A percentile compares a stretch with the other conserved stretches of the same genome.
Conservation (phyloP, 2,329 filamentous ascomycete species). For the Colletotrichum sp. region DNA sequence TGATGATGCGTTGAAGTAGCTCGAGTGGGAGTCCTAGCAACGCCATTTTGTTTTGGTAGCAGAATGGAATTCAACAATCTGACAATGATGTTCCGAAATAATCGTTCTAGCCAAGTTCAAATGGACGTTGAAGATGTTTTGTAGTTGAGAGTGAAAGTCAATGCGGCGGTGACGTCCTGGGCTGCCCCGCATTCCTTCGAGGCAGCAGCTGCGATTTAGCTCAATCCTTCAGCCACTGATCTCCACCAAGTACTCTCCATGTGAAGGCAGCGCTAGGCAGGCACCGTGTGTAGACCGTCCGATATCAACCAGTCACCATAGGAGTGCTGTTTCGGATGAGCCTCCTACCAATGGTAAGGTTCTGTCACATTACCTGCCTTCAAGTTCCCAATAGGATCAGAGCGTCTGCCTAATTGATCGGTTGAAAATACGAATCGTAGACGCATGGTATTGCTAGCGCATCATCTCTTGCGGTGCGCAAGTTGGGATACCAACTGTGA, state of each 20-base stretch:
- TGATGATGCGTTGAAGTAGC: neutral
- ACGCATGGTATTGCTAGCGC: neutral
- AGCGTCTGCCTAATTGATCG: neutral
- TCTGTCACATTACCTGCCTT: neutral
- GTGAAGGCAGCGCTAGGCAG: neutral
- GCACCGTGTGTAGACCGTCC: neutral
- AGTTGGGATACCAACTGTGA: neutral
- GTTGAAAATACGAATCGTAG: neutral
- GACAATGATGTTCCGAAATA: neutral
- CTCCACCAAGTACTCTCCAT: neutral
- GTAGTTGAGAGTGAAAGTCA: neutral
- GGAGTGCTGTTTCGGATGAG: neutral
- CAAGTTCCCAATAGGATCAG: neutral
- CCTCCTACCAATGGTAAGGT: neutral
- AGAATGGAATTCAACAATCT: neutral
- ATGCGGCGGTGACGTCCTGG: neutral
- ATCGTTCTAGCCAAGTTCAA: neutral
- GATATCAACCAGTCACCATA: neutral
- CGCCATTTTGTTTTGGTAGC: neutral
- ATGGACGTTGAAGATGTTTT: neutral
- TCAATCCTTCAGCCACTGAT: neutral
- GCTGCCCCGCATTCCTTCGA: neutral
- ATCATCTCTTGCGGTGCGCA: neutral
- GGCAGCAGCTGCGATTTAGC: neutral
- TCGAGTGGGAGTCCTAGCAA: neutral